These are phyloP conservation scores for Termitomyces sp. DNA, from an alignment of 768 basidiomycete species.

Conservation along the genomic window DNA sequence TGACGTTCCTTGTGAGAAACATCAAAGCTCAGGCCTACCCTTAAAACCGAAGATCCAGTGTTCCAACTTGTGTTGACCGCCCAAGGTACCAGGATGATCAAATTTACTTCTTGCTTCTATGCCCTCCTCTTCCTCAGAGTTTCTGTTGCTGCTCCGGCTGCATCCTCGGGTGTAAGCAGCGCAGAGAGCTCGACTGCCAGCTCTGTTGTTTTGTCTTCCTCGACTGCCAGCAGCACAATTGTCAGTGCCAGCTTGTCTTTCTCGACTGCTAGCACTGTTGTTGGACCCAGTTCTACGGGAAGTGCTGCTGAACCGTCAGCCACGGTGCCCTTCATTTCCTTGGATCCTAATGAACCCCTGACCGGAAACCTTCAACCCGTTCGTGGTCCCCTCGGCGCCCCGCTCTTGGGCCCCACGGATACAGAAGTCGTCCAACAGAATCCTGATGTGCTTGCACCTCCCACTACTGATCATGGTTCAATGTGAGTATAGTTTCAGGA, in stretches of 20 bases:
- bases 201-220: neutral
- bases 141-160: conserved; percentile 24
- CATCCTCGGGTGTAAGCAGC: conserved; percentile 13
- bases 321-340: conserved; percentile 37
- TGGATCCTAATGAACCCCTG: conserved; percentile 41
- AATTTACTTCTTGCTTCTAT: conserved; percentile 28
- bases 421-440: conserved; percentile 38
- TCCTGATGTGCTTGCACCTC: conserved; percentile 40
- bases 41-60: conserved; percentile 5
- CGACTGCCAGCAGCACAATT: neutral
- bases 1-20: conserved; percentile 4
- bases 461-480: conserved; percentile 39
- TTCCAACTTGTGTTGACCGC: neutral
- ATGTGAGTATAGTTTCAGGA: conserved; percentile 26
- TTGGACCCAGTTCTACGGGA: conserved; percentile 13
- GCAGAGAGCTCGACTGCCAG: neutral
- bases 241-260: neutral
- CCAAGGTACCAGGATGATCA: conserved; percentile 27
- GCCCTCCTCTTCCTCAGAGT: conserved; percentile 29
- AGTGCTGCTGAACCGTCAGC: conserved; percentile 27
- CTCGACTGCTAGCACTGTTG: neutral
- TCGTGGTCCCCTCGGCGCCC: conserved; percentile 36
- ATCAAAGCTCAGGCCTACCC: neutral
- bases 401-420: conserved; percentile 40
- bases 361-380: conserved; percentile 27